phyloP scores from a whole-genome alignment of 2,329 filamentous ascomycete genomes.

The Pseudogymnoascus sp. region DNA sequence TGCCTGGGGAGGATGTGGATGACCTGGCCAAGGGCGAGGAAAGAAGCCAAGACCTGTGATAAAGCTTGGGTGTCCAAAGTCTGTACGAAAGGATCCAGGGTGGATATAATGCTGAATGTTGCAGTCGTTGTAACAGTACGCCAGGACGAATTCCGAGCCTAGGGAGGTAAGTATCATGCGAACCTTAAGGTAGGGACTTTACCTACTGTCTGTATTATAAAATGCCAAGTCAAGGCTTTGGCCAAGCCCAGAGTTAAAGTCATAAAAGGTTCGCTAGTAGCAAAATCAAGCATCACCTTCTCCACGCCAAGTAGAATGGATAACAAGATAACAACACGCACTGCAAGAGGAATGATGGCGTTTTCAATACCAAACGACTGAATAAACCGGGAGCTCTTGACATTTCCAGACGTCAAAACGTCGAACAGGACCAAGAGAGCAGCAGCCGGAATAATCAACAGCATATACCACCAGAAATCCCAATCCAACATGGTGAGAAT shows the following conservation, averaged over 20 bases:
- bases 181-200: constrained; percentile 1
- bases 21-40: constrained; percentile 28
- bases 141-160: neutral
- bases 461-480: constrained; percentile 16
- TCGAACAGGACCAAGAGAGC: constrained; percentile 27
- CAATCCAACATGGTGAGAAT: constrained; percentile 25
- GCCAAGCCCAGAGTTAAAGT: constrained; percentile 20
- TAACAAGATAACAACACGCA: constrained; percentile 18
- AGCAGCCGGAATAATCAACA: constrained; percentile 25
- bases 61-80: neutral
- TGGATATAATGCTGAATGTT: neutral
- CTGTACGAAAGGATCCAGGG: neutral
- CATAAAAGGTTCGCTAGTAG: constrained; percentile 11
- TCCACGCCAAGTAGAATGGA: constrained; percentile 15
- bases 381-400: neutral
- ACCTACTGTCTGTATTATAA: constrained; percentile 27
- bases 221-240: constrained; percentile 32
- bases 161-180: neutral
- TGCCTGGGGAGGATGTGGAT: constrained; percentile 27
- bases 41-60: constrained; percentile 23
- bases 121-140: neutral
- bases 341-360: constrained; percentile 19
- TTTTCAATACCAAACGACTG: neutral
- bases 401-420: neutral
- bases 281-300: constrained; percentile 20